Base-by-base conservation (phyloP, 1,284 basidiomycete species). In the Bondarzewia mesenterica region DNA sequence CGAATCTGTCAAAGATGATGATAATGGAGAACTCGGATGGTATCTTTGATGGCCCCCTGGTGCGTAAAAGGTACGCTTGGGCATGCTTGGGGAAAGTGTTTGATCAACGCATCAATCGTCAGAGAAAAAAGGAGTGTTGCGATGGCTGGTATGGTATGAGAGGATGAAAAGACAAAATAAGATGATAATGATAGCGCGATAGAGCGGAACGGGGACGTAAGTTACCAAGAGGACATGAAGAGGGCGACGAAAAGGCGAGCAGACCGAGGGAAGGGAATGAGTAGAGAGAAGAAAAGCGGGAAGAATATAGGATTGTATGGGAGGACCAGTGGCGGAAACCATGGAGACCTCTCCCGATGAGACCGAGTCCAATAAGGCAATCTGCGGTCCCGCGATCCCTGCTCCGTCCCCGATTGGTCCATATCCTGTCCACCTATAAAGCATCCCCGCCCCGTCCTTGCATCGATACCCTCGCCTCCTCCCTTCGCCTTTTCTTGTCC, bases 341-440 rank as follows among this genome's bases (percentile, higher is more conserved):
- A 49, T 27, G 23, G 29, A 16, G 21, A 32, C 46, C 37, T 36
- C n/a, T 21, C 41, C 37, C 46, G 46, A 40, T 27, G 29, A 48
- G 46, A 21, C 46, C 46, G 46, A 39, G 14, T 8, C n/a, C n/a
- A 21, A 18, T 36, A 22, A 16, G 22, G 15, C 45, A 38, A 41
- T 42, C 16, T 22, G 16, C 5, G n/a, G 37, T 12, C 16, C 14
- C 23, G 18, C 15, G n/a, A 15, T 10, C 15, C 23, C 16, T 32
- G 29, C 5, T n/a, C n/a, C n/a, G n/a, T n/a, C n/a, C 29, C 29
- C 29, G 29, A 32, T 32, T 32, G 29, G 29, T 32, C 29, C 29
- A 32, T 32, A 32, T n/a, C 10, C 29, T n/a, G 29, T 32, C 29
- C 29, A 32, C n/a, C 29, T 47, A 51, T 51, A 51, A 51, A 51